Base-by-base conservation (phyloP, 1,284 basidiomycete species). In the Boletus smithii region DNA sequence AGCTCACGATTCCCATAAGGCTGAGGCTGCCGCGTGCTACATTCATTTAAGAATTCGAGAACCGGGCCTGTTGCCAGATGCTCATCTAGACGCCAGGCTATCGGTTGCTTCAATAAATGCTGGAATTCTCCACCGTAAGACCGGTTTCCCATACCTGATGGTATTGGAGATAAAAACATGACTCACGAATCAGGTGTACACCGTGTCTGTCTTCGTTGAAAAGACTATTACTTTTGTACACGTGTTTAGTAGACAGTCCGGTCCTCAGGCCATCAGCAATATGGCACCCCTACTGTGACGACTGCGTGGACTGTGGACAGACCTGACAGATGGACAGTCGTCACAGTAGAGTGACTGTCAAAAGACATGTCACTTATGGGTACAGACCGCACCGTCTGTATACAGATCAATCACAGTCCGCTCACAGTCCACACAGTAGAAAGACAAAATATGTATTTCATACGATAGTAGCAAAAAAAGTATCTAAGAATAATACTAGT, bases 191-290 rank as follows among this genome's bases (percentile, higher is more conserved):
- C 20, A 20, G 20, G 20, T 4, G 20, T 20, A 20, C 20, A 4
- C 20, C 4, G 20, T 20, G n/a, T n/a, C n/a, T n/a, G n/a, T n/a
- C n/a, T n/a, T n/a, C n/a, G n/a, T n/a, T n/a, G n/a, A n/a, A n/a
- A n/a, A n/a, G n/a, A n/a, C n/a, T n/a, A n/a, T n/a, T n/a, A n/a
- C n/a, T n/a, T n/a, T n/a, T n/a, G n/a, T n/a, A n/a, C n/a, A n/a
- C n/a, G n/a, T n/a, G n/a, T n/a, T n/a, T n/a, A n/a, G n/a, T n/a
- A n/a, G n/a, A n/a, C n/a, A n/a, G n/a, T n/a, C n/a, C n/a, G n/a
- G n/a, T n/a, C n/a, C n/a, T n/a, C n/a, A n/a, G n/a, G n/a, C n/a
- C 35, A 38, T 38, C 37, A 38, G 37, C 16, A 27, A 38, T 27
- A 18, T 27, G 37, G 11, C 37, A 27, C 23, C 37, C 3, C 16